Percentiles rank a stretch among this genome's conserved stretches.
Conservation (phyloP, 176 grass and related monocot genomes). For the Pontederia crassipes region DNA sequence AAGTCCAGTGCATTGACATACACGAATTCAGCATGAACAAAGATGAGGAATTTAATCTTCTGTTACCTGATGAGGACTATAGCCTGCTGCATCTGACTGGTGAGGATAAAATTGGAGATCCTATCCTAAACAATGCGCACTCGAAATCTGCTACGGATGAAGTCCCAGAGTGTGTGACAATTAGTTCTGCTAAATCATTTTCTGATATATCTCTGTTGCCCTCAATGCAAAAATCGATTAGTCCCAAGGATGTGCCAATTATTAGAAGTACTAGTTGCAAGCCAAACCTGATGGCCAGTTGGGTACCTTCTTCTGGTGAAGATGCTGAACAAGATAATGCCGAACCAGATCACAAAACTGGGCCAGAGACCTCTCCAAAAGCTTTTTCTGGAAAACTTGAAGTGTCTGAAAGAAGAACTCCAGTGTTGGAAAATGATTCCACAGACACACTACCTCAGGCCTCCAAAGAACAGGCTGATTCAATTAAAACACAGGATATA, state of each 20-base stretch:
- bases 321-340: conserved; percentile 13
- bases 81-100: conserved; percentile 37
- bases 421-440: conserved; percentile 23
- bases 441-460: conserved; percentile 18
- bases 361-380: conserved; percentile 27
- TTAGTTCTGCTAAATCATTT: conserved; percentile 14
- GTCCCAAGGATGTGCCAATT: conserved; percentile 29
- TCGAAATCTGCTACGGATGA: background rate
- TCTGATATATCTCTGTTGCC: conserved; percentile 26
- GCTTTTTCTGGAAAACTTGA: conserved; percentile 33
- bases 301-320: conserved; percentile 41
- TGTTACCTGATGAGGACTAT: conserved; percentile 22
- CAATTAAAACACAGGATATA: conserved; percentile 2
- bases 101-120: conserved; percentile 22
- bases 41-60: conserved; percentile 27
- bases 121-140: background rate
- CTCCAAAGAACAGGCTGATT: conserved; percentile 10
- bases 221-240: conserved; percentile 30
- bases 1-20: conserved; percentile 64
- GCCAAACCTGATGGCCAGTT: conserved; percentile 61
- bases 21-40: conserved; percentile 25
- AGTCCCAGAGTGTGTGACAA: conserved; percentile 3
- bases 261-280: conserved; percentile 73
- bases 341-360: conserved; percentile 24
- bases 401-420: conserved; percentile 28